phyloP scores from a whole-genome alignment of 768 basidiomycete species.

The Boletus subcaerulescens region DNA sequence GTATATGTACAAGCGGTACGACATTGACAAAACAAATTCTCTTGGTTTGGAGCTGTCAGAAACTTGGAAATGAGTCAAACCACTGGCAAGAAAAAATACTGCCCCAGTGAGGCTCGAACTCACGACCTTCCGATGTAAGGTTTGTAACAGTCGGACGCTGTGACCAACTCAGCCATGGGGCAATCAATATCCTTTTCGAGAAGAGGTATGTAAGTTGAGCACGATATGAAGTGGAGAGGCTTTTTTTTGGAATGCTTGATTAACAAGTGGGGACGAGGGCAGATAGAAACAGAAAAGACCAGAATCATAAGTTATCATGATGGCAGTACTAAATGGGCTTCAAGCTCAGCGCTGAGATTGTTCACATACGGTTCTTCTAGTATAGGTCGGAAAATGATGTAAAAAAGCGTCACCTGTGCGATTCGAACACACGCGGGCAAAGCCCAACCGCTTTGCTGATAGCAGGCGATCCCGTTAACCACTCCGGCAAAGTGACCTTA shows the following conservation, averaged over 20 bases:
- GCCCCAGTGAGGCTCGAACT: conserved; percentile 69
- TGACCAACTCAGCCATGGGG: conserved; percentile 78
- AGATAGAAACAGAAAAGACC: too few species aligned
- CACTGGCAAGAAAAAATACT: conserved; percentile 27
- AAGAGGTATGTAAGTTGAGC: neutral
- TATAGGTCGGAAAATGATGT: neutral
- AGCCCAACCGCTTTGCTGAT: conserved; percentile 54
- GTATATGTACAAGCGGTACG: too few species aligned
- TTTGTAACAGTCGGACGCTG: conserved; percentile 70
- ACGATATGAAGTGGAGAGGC: too few species aligned
- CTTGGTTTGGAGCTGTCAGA: neutral
- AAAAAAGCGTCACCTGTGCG: conserved; percentile 57
- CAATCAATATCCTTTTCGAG: conserved; percentile 24
- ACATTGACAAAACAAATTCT: neutral
- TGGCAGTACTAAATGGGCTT: too few species aligned
- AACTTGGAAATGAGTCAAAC: too few species aligned
- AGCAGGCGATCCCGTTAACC: conserved; percentile 88
- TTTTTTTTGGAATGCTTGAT: neutral
- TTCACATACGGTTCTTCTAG: too few species aligned
- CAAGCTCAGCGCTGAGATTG: too few species aligned
- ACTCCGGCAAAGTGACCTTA: conserved; percentile 87
- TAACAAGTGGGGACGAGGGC: too few species aligned
- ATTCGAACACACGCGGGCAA: conserved; percentile 63
- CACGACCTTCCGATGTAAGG: conserved; percentile 57
- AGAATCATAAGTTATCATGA: too few species aligned